phyloP scores from a whole-genome alignment of 345 rosid genomes.

The Hevea brasiliensis region DNA sequence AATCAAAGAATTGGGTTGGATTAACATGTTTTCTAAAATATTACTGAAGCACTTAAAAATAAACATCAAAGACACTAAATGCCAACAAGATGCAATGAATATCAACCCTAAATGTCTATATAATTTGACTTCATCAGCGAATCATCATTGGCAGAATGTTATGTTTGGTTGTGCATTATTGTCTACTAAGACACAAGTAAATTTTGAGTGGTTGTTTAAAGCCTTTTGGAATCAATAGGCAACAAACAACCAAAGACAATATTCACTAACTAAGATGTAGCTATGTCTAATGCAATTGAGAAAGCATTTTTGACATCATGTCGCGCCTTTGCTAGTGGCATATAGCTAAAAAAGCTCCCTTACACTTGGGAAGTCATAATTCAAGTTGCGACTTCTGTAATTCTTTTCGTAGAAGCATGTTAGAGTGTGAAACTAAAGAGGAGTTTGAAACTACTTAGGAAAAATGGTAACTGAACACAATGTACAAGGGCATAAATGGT shows the following conservation, averaged over 20 bases:
- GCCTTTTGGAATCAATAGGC: slow-evolving; percentile 2
- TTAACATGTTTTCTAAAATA: too few species aligned
- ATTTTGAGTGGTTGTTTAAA: not conserved
- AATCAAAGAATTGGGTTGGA: too few species aligned
- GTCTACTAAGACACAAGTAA: not conserved
- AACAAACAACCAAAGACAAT: not conserved
- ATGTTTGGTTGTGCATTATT: slow-evolving; percentile 1
- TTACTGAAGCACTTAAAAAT: too few species aligned
- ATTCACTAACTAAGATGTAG: not conserved
- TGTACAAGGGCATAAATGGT: not conserved
- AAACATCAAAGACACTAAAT: too few species aligned
- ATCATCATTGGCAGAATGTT: slow-evolving; percentile 1
- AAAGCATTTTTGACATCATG: not conserved
- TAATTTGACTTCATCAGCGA: too few species aligned
- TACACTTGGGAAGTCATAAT: not conserved
- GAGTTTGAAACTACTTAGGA: not conserved
- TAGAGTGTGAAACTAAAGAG: not conserved
- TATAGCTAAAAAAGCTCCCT: not conserved
- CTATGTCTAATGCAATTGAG: not conserved
- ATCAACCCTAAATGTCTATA: too few species aligned
- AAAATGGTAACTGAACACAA: not conserved
- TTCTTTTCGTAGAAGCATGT: not conserved
- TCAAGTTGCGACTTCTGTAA: not conserved
- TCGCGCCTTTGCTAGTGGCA: not conserved
- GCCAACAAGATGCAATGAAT: too few species aligned